phyloP scores from a whole-genome alignment of 2,329 filamentous ascomycete species.

The Botryosphaeria agaves region DNA sequence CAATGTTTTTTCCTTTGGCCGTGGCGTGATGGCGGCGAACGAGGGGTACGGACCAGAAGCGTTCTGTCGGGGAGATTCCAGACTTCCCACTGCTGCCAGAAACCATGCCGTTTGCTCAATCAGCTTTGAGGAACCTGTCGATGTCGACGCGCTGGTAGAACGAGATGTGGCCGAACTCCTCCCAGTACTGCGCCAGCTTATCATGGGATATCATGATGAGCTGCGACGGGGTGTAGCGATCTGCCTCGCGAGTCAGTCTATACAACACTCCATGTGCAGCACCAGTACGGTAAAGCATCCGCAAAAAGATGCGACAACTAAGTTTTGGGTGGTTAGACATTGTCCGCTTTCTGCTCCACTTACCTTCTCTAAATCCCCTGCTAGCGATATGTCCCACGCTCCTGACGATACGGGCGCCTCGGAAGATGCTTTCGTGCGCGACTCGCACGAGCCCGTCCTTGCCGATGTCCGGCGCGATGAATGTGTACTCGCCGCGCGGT shows the following conservation, averaged over 20 bases:
- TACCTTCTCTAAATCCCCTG: slow-evolving; percentile 54
- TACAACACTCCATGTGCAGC: no score
- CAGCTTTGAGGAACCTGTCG: slow-evolving; percentile 8
- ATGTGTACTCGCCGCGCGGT: slow-evolving; percentile 70
- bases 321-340: no score
- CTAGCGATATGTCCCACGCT: slow-evolving; percentile 65
- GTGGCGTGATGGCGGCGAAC: no score
- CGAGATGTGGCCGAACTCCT: slow-evolving; percentile 32
- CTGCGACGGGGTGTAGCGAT: slow-evolving; percentile 56
- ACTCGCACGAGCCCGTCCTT: slow-evolving; percentile 44
- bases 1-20: no score
- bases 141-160: slow-evolving; percentile 31
- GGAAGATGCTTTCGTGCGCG: slow-evolving; percentile 50
- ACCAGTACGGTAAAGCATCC: no score
- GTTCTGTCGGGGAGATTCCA: slow-evolving; percentile 40
- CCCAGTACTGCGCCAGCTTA: slow-evolving; percentile 68
- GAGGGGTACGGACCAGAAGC: no score
- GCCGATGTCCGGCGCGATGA: slow-evolving; percentile 63
- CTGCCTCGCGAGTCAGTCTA: no score
- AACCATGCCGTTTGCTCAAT: no score
- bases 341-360: no score
- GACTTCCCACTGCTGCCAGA: slow-evolving; percentile 44
- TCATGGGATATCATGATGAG: slow-evolving; percentile 67
- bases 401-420: slow-evolving; percentile 55
- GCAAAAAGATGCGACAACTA: no score